Conservation (phyloP, 2,329 filamentous ascomycete species). For the Colletotrichum sp. region DNA sequence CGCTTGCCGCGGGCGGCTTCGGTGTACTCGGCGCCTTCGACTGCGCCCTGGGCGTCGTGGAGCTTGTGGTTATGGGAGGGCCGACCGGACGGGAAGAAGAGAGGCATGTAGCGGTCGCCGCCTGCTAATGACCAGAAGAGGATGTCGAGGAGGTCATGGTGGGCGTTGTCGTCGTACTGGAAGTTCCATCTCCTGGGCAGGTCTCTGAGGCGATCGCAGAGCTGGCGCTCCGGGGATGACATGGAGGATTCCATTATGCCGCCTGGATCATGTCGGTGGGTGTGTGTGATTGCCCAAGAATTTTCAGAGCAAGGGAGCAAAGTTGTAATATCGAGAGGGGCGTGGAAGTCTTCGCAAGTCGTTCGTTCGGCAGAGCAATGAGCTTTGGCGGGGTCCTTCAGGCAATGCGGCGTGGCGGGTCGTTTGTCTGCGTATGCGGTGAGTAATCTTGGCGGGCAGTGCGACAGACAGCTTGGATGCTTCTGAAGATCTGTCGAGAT, state of each 20-base stretch:
- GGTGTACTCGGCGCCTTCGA: conserved; percentile 94
- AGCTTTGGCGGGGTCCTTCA: conserved; percentile 17
- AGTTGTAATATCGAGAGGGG: neutral
- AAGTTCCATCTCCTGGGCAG: conserved; percentile 77
- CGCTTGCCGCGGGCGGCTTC: conserved; percentile 89
- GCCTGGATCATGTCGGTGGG: conserved; percentile 5
- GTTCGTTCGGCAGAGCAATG: neutral
- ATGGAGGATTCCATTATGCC: conserved; percentile 56
- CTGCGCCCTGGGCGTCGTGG: conserved; percentile 86
- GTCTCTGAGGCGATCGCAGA: conserved; percentile 82
- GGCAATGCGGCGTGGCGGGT: conserved; percentile 3
- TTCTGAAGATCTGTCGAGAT: neutral
- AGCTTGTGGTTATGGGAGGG: conserved; percentile 75
- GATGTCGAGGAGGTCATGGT: conserved; percentile 73
- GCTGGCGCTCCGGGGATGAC: conserved; percentile 77
- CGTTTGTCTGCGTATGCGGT: conserved; percentile 9
- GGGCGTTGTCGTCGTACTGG: conserved; percentile 76
- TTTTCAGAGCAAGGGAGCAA: neutral
- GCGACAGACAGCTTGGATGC: neutral
- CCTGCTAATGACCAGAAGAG: conserved; percentile 89
- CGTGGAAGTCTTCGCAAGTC: neutral
- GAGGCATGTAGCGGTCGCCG: conserved; percentile 74
- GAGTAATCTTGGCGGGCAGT: conserved; percentile 5
- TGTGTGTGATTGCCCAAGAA: neutral
- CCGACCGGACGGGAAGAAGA: conserved; percentile 82